Evolutionary conservation across 75 land plant species (phyloP).

Genomic region (Larix kaempferi): DNA sequence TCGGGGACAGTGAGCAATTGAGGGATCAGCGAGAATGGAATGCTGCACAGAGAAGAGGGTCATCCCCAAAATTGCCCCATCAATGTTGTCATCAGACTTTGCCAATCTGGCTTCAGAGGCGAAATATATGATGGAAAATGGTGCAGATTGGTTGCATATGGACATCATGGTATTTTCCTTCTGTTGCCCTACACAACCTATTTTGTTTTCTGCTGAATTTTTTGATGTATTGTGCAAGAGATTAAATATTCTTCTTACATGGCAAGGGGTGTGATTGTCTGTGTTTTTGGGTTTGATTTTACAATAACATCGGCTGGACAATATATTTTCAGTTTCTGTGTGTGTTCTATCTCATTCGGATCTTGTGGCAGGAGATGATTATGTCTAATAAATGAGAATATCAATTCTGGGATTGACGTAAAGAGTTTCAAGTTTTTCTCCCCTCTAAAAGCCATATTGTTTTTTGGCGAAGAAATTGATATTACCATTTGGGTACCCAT

Average conservation of each 20-base stretch:
- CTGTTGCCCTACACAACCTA: background rate
- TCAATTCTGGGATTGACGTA: background rate
- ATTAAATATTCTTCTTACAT: background rate
- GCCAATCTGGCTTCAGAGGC: conserved; percentile 88
- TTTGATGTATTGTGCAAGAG: background rate
- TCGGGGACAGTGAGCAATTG: background rate
- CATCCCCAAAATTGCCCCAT: conserved; percentile 37
- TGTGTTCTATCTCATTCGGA: background rate
- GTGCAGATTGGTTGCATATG: conserved; percentile 99
- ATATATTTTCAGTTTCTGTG: background rate
- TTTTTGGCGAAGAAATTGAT: background rate
- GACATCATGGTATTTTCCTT: conserved; percentile 81
- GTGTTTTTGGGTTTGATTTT: background rate
- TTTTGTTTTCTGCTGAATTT: background rate
- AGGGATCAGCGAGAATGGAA: conserved; percentile 1
- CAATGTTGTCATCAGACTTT: conserved; percentile 82
- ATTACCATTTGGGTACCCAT: background rate
- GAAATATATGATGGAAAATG: conserved; percentile 67
- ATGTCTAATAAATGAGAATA: background rate
- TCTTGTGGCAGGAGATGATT: background rate
- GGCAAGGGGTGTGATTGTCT: background rate
- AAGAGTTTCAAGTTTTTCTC: background rate
- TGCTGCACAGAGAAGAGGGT: conserved; percentile 9
- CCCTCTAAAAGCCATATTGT: background rate
- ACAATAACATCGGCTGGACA: background rate